Evolutionary conservation across 805 yeast genomes (phyloP).

Genomic region (Jamesozyma hellenica): DNA sequence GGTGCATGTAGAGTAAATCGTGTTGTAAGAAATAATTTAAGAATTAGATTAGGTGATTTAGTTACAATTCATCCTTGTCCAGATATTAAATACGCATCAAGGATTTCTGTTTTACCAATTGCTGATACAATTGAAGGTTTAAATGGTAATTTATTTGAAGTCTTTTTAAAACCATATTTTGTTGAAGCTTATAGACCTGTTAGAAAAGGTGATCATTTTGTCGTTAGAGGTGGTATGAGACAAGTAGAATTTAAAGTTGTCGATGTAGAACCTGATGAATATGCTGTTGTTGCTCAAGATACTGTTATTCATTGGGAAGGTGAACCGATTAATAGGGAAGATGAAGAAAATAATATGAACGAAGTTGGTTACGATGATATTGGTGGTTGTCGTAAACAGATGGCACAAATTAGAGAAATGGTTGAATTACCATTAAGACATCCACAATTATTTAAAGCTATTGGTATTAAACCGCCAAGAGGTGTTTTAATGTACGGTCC

Average conservation of each 20-base stretch:
- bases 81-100: conserved; percentile 90
- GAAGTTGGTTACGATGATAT: conserved; percentile 98
- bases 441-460: conserved; percentile 93
- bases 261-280: conserved; percentile 95
- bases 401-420: conserved; percentile 98
- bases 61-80: conserved; percentile 91
- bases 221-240: conserved; percentile 98
- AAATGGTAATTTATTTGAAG: conserved; percentile 93
- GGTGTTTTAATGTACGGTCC: conserved; percentile 98
- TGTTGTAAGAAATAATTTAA: conserved; percentile 88
- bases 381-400: conserved; percentile 98
- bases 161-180: conserved; percentile 92
- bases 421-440: conserved; percentile 97
- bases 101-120: conserved; percentile 91
- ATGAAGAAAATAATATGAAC: conserved; percentile 73
- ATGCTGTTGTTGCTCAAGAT: conserved; percentile 96
- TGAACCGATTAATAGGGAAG: conserved; percentile 72
- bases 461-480: conserved; percentile 97
- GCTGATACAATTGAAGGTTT: conserved; percentile 97
- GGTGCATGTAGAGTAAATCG: conserved; percentile 92
- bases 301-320: conserved; percentile 98
- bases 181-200: conserved; percentile 99
- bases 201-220: conserved; percentile 91
- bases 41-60: conserved; percentile 89
- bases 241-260: conserved; percentile 98